Evolutionary conservation across 75 land plant genomes (phyloP), one percentile per base, ranked within the genome.

Genomic region (Ceratopteris richardii): DNA sequence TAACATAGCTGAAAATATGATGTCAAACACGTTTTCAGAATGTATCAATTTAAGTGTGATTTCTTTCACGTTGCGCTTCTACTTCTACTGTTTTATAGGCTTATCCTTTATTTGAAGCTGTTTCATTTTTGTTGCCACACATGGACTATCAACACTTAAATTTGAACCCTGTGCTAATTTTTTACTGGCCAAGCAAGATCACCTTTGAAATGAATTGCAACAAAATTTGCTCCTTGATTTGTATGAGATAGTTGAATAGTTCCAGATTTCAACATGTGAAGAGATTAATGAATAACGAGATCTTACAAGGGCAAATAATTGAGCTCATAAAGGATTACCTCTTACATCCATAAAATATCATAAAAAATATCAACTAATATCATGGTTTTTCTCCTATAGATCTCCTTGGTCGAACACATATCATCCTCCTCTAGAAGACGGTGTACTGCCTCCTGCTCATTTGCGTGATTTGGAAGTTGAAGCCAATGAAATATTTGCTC

Each of bases 371-470:
- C 43, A 36, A 11, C 3, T 14, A 58, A 33, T 33, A 14, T 29
- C 25, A 7, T 53, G 13, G n/a, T 63, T 42, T 0, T n/a, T 36
- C 29, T 24, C 48, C 20, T 75, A 51, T 42, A 92, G 98, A 56
- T 92, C 95, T 19, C 98, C 95, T 14, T 92, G 98, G 98, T 92
- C 98, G 18, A 82, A 79, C 46, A 85, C 75, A 47, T 92, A 82
- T 71, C 55, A 69, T 56, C 98, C 98, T 24, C 76, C 83, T 22
- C 56, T 92, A 67, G 98, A 88, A 61, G 98, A 88, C 63, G 90
- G 87, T 2, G 57, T 73, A 3, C 63, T 56, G 30, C 98, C 98
- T 16, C 82, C 98, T 9, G 11, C 62, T 46, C 74, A 78, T 22
- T 61, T 92, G 63, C 84, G 98, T 66, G 80, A 80, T 57, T 77